phyloP scores from a whole-genome alignment of 257 asterid genomes.

The Penstemon eatonii region DNA sequence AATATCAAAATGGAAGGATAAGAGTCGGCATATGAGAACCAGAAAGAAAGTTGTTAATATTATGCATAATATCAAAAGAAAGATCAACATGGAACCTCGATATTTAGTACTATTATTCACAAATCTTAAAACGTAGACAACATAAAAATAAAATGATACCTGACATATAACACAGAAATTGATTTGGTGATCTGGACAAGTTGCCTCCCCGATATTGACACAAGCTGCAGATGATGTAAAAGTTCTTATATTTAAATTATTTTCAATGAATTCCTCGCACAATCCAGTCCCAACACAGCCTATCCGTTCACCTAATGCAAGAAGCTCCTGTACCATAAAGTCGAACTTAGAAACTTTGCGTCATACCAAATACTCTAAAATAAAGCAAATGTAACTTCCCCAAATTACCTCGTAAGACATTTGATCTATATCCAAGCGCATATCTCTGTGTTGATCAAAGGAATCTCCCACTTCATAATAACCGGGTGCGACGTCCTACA shows the following conservation, averaged over 20 bases:
- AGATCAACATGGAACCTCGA: no score
- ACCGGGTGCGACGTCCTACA: conserved; percentile 57
- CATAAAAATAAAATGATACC: conserved; percentile 38
- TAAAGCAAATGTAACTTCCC: not conserved
- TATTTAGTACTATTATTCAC: no score
- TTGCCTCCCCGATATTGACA: conserved; percentile 38
- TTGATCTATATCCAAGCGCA: conserved; percentile 60
- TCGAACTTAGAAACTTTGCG: conserved; percentile 8
- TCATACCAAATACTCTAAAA: not conserved
- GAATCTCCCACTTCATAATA: conserved; percentile 51
- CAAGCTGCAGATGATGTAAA: conserved; percentile 41
- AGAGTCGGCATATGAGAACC: not conserved
- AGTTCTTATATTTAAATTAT: conserved; percentile 51
- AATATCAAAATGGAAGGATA: not conserved
- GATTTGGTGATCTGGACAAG: conserved; percentile 39
- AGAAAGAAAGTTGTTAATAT: not conserved
- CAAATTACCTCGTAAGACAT: conserved; percentile 72
- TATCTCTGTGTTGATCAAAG: conserved; percentile 70
- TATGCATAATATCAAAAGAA: no score
- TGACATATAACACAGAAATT: conserved; percentile 80
- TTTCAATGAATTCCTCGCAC: conserved; percentile 47
- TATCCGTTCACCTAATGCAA: conserved; percentile 78
- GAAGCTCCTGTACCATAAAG: conserved; percentile 65
- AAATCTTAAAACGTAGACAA: no score
- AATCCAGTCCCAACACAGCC: conserved; percentile 79